Percentiles rank a stretch among this genome's conserved stretches.
These are phyloP conservation scores for Senecio squalidus DNA, from an alignment of 140 eudicot genomes.

Conservation along the genomic window DNA sequence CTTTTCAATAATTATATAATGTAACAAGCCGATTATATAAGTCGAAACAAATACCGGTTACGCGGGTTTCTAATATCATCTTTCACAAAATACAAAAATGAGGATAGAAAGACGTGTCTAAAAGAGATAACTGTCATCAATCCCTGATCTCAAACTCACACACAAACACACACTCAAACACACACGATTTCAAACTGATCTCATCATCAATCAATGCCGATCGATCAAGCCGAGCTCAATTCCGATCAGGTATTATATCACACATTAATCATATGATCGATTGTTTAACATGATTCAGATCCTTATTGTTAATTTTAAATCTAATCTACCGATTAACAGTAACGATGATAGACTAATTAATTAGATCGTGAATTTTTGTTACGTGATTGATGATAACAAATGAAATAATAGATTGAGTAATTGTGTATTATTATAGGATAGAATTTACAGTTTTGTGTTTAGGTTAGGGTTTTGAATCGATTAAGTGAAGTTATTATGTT, in stretches of 20 bases:
- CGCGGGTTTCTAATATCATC: too few species aligned
- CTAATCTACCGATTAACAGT: slow-evolving; percentile 1
- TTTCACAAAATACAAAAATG: too few species aligned
- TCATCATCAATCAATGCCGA: slow-evolving; percentile 33
- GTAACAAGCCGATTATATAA: too few species aligned
- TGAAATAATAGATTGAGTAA: not conserved
- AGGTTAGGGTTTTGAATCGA: too few species aligned
- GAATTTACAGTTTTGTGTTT: too few species aligned
- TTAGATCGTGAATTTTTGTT: slow-evolving; percentile 9
- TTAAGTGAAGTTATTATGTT: too few species aligned
- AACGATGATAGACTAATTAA: slow-evolving; percentile 1
- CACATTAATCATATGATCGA: slow-evolving; percentile 3
- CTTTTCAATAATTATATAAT: too few species aligned
- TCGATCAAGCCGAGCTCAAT: slow-evolving; percentile 52
- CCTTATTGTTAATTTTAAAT: slow-evolving; percentile 10
- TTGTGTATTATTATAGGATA: slow-evolving; percentile 11
- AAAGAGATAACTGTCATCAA: slow-evolving; percentile 17
- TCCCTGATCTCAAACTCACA: slow-evolving; percentile 22
- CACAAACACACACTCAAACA: slow-evolving; percentile 10
- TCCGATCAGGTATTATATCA: slow-evolving; percentile 43
- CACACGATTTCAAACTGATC: not conserved
- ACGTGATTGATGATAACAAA: not conserved
- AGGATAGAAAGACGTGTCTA: not conserved
- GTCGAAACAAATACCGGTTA: too few species aligned
- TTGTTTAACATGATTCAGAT: slow-evolving; percentile 7